Percentiles rank a stretch among this genome's conserved stretches.
Conservation (phyloP, 495 filamentous ascomycete species). For the Xylaria telfairii region DNA sequence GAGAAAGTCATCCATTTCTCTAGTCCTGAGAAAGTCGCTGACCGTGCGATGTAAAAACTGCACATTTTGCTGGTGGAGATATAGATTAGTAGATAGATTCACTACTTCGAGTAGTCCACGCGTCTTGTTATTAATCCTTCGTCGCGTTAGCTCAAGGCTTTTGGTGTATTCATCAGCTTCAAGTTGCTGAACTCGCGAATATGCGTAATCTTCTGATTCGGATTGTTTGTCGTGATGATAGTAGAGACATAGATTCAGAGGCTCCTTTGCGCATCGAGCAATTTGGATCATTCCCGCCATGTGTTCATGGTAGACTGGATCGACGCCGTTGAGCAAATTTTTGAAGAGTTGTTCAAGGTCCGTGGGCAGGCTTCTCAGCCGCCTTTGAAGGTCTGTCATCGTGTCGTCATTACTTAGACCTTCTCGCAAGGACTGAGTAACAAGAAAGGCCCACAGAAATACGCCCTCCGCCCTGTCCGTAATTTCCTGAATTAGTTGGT, state of each 20-base stretch:
- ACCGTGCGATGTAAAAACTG: slow-evolving; percentile 3
- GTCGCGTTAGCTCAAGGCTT: not conserved
- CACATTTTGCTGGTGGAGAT: not conserved
- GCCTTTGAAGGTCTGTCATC: not conserved
- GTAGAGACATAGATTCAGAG: not conserved
- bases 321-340: not conserved
- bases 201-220: not conserved
- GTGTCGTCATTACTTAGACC: not conserved
- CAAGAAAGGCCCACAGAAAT: not conserved
- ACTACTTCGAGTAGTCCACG: not conserved
- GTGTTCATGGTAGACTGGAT: not conserved
- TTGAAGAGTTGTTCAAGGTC: not conserved
- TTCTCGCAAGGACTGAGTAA: not conserved
- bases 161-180: not conserved
- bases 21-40: not conserved
- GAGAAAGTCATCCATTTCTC: not conserved
- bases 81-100: not conserved
- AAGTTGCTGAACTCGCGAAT: not conserved
- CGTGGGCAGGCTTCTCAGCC: not conserved
- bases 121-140: not conserved
- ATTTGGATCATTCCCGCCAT: not conserved
- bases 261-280: not conserved
- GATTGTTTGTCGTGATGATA: not conserved
- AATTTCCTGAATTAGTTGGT: not conserved
- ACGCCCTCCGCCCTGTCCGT: not conserved